Evolutionary conservation across 345 rosid genomes (phyloP).

Genomic region (Euphorbia pulcherrima): DNA sequence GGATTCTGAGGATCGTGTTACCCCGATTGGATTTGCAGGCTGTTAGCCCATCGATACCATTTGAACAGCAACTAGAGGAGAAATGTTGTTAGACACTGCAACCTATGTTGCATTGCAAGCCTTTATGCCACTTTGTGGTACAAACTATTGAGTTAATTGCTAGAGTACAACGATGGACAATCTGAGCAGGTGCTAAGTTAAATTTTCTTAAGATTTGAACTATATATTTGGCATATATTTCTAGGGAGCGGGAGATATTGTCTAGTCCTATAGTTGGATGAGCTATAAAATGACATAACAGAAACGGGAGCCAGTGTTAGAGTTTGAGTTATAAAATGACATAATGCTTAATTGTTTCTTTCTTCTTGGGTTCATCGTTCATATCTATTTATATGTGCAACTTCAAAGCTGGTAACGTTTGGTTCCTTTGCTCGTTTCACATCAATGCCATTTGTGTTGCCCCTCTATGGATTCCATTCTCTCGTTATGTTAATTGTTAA

Average conservation of each 20-base stretch:
- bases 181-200: too few relatives aligned
- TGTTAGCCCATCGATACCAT: too few relatives aligned
- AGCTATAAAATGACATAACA: background rate
- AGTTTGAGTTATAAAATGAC: background rate
- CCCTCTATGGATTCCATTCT: background rate
- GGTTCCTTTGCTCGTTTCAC: slow-evolving; percentile 4
- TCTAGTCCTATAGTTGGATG: background rate
- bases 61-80: too few relatives aligned
- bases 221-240: too few relatives aligned
- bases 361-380: background rate
- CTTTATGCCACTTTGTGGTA: too few relatives aligned
- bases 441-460: background rate
- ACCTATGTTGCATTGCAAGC: too few relatives aligned
- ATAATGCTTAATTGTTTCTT: background rate
- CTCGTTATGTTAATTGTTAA: background rate
- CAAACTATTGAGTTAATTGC: too few relatives aligned
- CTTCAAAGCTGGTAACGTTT: slow-evolving; percentile 37
- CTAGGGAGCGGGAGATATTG: background rate
- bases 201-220: too few relatives aligned
- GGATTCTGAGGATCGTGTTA: too few relatives aligned
- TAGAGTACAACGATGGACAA: too few relatives aligned
- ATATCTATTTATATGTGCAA: background rate
- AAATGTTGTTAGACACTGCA: too few relatives aligned
- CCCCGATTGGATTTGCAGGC: too few relatives aligned
- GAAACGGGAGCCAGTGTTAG: background rate